Conservation (phyloP, 306 rosid species). For the Lathyrus tuberosus region DNA sequence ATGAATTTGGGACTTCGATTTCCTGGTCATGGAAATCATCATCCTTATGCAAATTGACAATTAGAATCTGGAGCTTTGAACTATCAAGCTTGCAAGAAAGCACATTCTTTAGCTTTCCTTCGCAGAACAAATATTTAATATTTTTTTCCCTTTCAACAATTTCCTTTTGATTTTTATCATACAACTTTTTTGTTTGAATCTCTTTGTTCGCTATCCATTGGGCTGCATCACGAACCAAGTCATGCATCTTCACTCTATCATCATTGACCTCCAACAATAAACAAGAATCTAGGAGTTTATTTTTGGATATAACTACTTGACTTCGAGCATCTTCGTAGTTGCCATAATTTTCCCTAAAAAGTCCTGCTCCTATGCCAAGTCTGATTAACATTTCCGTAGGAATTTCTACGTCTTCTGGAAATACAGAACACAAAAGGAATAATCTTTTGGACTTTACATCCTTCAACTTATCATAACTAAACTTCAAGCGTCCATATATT, state of each 20-base stretch:
- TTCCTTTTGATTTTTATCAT: neutral
- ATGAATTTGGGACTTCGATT: neutral
- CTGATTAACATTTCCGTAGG: neutral
- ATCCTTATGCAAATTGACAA: neutral
- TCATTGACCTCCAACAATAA: no score
- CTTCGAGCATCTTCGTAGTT: neutral
- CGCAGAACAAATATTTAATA: neutral
- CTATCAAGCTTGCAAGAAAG: neutral
- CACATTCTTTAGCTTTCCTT: neutral
- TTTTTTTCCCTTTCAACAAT: neutral
- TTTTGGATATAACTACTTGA: neutral
- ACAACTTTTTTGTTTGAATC: no score
- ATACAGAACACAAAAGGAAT: conserved; percentile 33
- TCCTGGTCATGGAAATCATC: neutral
- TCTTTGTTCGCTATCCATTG: no score
- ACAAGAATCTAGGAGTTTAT: no score
- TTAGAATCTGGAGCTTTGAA: conserved; percentile 11
- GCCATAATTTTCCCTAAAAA: neutral
- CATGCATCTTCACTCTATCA: no score
- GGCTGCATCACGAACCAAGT: no score
- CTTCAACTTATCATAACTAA: conserved; percentile 15
- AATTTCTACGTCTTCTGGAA: conserved; percentile 36
- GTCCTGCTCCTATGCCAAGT: neutral
- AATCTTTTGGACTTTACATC: neutral
- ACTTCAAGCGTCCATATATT: neutral